Percentiles rank a stretch among this genome's conserved stretches.
These are phyloP conservation scores for Ustilago xerochloae DNA, from an alignment of 1,284 basidiomycete genomes.

Conservation along the genomic window DNA sequence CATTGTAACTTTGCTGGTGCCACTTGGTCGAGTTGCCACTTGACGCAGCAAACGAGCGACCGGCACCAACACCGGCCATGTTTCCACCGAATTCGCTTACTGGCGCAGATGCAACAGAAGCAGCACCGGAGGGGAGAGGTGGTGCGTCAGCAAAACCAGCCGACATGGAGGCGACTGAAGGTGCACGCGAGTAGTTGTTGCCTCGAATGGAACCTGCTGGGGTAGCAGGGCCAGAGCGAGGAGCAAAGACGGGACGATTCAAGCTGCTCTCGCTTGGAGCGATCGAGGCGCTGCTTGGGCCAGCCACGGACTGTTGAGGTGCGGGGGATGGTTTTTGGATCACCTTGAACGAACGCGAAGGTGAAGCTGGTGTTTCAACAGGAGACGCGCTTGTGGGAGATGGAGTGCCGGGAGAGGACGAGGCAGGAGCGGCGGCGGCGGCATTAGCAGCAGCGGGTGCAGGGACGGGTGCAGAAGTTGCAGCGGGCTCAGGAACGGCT, in stretches of 20 bases:
- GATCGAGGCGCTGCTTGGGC: constrained; percentile 31
- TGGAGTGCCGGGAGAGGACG: constrained; percentile 13
- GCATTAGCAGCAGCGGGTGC: constrained; percentile 9
- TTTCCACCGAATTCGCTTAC: constrained; percentile 40
- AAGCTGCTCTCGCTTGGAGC: constrained; percentile 35
- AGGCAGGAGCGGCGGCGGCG: neutral
- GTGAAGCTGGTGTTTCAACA: constrained; percentile 24
- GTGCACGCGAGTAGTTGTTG: constrained; percentile 45
- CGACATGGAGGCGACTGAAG: constrained; percentile 45
- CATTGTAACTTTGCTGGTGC: constrained; percentile 50
- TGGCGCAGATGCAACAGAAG: constrained; percentile 34
- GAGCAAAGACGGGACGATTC: constrained; percentile 21
- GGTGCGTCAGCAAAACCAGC: constrained; percentile 45
- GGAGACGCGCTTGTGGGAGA: constrained; percentile 16
- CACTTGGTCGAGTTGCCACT: constrained; percentile 53
- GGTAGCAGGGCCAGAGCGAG: constrained; percentile 34
- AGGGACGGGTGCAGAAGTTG: constrained; percentile 15
- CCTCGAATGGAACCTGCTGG: constrained; percentile 42
- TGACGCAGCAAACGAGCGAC: constrained; percentile 34
- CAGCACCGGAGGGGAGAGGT: constrained; percentile 37
- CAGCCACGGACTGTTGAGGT: constrained; percentile 14
- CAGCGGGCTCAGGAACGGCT: constrained; percentile 21
- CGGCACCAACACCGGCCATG: constrained; percentile 50
- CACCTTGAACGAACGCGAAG: constrained; percentile 48
- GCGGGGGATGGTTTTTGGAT: constrained; percentile 37